Conservation (phyloP, 2,329 filamentous ascomycete species). For the Fonsecaea erecta region DNA sequence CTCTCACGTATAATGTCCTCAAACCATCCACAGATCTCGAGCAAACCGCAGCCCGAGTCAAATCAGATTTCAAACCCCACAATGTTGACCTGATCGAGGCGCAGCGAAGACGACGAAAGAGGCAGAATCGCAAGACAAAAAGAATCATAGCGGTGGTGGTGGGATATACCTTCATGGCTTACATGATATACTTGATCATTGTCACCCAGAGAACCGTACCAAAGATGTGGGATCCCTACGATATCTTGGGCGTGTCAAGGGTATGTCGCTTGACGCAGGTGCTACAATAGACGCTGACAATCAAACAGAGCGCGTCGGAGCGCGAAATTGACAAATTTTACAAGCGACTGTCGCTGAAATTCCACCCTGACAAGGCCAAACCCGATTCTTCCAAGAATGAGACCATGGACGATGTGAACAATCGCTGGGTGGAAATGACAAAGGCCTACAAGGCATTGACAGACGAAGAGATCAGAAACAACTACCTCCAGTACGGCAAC, state of each 20-base stretch:
- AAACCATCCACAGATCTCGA: conserved; percentile 71
- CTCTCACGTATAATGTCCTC: conserved; percentile 86
- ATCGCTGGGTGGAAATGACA: conserved; percentile 89
- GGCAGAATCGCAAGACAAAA: conserved; percentile 87
- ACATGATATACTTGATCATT: conserved; percentile 89
- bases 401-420: conserved; percentile 81
- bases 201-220: conserved; percentile 72
- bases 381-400: conserved; percentile 87
- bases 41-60: conserved; percentile 79
- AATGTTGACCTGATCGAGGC: conserved; percentile 82
- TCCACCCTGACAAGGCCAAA: conserved; percentile 90
- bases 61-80: conserved; percentile 77
- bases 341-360: conserved; percentile 80
- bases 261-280: conserved; percentile 52
- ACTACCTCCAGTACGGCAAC: conserved; percentile 93
- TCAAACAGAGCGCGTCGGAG: conserved; percentile 69
- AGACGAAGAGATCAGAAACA: conserved; percentile 95
- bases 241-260: conserved; percentile 85
- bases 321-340: conserved; percentile 92
- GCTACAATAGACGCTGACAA: conserved; percentile 43
- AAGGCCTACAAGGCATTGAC: conserved; percentile 98
- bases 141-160: conserved; percentile 73
- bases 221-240: conserved; percentile 96
- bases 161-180: conserved; percentile 83
- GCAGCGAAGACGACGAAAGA: conserved; percentile 83